Evolutionary conservation across 129 eudicot species (phyloP).

Genomic region (Pseudognaphalium luteoalbum): DNA sequence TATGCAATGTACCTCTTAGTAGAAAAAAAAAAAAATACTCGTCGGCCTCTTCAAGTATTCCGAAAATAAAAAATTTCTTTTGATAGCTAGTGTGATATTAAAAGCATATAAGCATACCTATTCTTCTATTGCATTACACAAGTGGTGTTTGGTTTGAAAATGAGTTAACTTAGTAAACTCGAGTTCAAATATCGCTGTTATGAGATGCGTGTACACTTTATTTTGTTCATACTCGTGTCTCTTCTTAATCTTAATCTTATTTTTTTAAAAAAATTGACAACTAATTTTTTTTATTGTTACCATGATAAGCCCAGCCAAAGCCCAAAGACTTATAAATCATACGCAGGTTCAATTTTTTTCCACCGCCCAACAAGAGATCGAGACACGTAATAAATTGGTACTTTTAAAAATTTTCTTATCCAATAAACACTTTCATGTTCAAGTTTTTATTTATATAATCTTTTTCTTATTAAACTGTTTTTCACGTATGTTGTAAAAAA

Average conservation of each 20-base stretch:
- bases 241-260: too few relatives aligned
- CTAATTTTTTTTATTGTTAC: neutral
- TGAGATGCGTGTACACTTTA: too few relatives aligned
- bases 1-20: too few relatives aligned
- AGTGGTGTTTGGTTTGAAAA: neutral
- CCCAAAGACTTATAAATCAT: neutral
- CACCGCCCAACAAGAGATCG: conserved; percentile 26
- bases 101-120: too few relatives aligned
- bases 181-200: too few relatives aligned
- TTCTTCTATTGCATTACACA: neutral
- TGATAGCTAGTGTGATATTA: neutral
- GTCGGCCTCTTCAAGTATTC: too few relatives aligned
- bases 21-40: too few relatives aligned
- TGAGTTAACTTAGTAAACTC: neutral
- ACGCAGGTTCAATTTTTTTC: too few relatives aligned
- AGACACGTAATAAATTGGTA: neutral
- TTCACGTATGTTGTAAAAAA: neutral
- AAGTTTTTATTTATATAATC: neutral
- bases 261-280: too few relatives aligned
- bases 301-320: conserved; percentile 20
- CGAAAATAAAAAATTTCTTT: too few relatives aligned
- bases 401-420: neutral
- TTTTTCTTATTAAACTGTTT: neutral
- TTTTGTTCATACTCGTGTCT: too few relatives aligned
- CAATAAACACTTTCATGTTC: neutral